Base-by-base conservation (phyloP, 169 alveolate genomes). In the Babesia ovata region DNA sequence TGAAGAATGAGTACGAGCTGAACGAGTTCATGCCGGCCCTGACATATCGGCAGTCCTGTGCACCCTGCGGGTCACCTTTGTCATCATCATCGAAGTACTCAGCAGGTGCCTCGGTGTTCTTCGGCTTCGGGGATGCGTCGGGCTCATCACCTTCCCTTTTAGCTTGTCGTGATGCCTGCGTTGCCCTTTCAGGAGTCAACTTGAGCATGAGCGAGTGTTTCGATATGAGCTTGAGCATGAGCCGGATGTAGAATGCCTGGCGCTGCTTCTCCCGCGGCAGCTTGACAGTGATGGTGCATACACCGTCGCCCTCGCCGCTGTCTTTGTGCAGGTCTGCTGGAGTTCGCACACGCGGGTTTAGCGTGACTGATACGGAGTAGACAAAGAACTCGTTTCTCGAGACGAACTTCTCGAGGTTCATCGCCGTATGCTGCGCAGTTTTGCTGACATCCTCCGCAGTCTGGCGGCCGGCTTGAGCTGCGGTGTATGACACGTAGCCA, bases 241-340 rank as follows among this genome's bases (percentile, higher is more conserved):
- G 60, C 59, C 63, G 19, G 72, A 62, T 48, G 28, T 82, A 82
- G 74, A 82, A 46, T 45, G 67, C 50, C 75, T 74, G 78, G 42
- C 78, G 56, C 73, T 63, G 59, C 49, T 52, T 66, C 0, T 82
- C 89, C 54, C 39, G 17, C 3, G 89, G 89, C 63, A 82, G 53
- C 70, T 82, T 82, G 44, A 69, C 89, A 28, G 86, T 82, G 79
- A 82, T 63, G n/a, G 85, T 73, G 75, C 82, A 82, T 24, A 82
- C 89, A 33, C 82, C 85, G n/a, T 73, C 85, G 28, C 89, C 89
- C 46, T 74, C 85, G 50, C 49, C 56, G 56, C 52, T 70, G 21
- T 65, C 84, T 53, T 29, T 72, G 26, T 42, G 45, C 21, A 71
- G 73, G 45, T 73, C 85, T 9, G 46, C 56, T 2, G 48, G 70